Percentiles rank a stretch among this genome's conserved stretches.
Conservation (phyloP, 1,284 basidiomycete genomes). For the Austroboletus niveus region DNA sequence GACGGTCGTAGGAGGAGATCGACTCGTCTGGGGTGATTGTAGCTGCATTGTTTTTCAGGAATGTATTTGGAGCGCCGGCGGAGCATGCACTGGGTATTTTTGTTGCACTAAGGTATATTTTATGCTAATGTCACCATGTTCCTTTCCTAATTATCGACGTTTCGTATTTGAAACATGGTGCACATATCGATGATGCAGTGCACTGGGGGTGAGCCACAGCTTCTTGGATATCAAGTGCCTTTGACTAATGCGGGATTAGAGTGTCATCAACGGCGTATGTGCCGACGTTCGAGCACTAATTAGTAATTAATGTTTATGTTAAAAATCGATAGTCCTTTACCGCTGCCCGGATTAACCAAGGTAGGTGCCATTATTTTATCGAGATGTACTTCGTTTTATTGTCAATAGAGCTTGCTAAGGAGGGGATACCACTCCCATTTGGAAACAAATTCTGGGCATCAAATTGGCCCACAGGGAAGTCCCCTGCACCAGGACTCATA, state of each 20-base stretch:
- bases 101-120: conserved; percentile 46
- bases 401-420: conserved; percentile 40
- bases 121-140: no score
- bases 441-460: conserved; percentile 39
- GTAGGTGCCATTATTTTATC: conserved; percentile 11
- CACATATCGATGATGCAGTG: conserved; percentile 11
- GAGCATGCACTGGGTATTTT: conserved; percentile 50
- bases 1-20: conserved; percentile 38
- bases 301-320: background rate
- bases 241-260: conserved; percentile 21
- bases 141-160: background rate
- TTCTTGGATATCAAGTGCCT: background rate
- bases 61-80: conserved; percentile 50
- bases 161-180: background rate
- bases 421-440: conserved; percentile 41
- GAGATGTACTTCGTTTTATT: background rate
- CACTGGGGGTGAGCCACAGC: conserved; percentile 25
- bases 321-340: conserved; percentile 39
- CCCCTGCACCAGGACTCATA: conserved; percentile 40
- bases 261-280: conserved; percentile 36
- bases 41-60: conserved; percentile 52
- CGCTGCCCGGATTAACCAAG: conserved; percentile 47
- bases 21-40: conserved; percentile 45
- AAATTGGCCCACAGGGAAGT: conserved; percentile 39
- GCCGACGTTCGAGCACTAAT: background rate